A percentile compares a stretch with the other conserved stretches of the same genome.
Conservation (phyloP, 2,329 filamentous ascomycete species). For the Paraconiothyrium sp. region DNA sequence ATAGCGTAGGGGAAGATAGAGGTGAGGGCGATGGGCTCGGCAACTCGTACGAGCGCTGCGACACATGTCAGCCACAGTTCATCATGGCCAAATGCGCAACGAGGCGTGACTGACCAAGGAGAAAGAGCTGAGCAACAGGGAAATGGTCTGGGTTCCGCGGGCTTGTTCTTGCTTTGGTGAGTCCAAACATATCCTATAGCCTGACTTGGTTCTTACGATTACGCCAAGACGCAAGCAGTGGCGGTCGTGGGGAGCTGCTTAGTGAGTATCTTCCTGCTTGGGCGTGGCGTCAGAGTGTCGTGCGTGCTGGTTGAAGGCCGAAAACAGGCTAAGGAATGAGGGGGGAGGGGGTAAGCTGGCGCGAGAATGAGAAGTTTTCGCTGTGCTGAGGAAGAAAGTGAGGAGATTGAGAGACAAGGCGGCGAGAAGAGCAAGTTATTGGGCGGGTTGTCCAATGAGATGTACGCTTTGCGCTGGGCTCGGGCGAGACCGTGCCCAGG, state of each 20-base stretch:
- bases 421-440: slow-evolving; percentile 6
- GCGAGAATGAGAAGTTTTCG: neutral
- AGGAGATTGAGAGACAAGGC: slow-evolving; percentile 7
- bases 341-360: neutral
- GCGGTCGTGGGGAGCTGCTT: slow-evolving; percentile 14
- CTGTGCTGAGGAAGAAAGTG: slow-evolving; percentile 15
- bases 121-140: slow-evolving; percentile 81
- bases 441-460: slow-evolving; percentile 1
- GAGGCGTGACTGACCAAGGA: slow-evolving; percentile 72
- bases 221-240: slow-evolving; percentile 28
- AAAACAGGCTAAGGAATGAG: slow-evolving; percentile 7
- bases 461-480: neutral
- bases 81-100: neutral
- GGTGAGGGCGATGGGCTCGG: slow-evolving; percentile 91
- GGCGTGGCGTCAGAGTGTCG: slow-evolving; percentile 28
- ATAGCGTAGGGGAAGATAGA: slow-evolving; percentile 86
- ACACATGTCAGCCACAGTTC: slow-evolving; percentile 3
- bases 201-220: slow-evolving; percentile 63
- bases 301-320: neutral
- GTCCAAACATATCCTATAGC: slow-evolving; percentile 64
- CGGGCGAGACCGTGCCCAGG: slow-evolving; percentile 12
- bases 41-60: slow-evolving; percentile 86
- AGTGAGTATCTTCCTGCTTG: slow-evolving; percentile 32
- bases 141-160: slow-evolving; percentile 76
- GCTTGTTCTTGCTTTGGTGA: slow-evolving; percentile 66